Evolutionary conservation across 257 asterid genomes (phyloP).

Genomic region (Fraxinus cuspidata): DNA sequence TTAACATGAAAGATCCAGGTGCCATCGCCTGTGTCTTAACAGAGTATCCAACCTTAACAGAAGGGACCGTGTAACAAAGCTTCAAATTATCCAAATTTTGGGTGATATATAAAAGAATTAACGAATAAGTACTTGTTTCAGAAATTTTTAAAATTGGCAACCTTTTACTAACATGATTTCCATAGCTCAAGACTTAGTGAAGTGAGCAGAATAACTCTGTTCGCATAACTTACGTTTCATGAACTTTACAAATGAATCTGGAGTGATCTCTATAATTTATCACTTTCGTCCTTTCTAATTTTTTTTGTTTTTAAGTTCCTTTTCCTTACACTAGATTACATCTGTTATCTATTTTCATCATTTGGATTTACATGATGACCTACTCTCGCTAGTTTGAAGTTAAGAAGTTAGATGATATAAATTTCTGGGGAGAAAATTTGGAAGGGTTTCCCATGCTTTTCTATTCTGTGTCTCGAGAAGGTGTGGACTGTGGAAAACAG

Average conservation of each 20-base stretch:
- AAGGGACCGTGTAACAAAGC: neutral
- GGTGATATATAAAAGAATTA: neutral
- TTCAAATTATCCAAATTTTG: neutral
- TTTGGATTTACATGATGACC: neutral
- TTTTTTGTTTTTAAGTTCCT: neutral
- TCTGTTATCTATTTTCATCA: neutral
- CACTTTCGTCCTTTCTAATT: neutral
- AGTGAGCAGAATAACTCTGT: neutral
- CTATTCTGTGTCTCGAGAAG: neutral
- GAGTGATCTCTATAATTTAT: neutral
- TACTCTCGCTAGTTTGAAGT: neutral
- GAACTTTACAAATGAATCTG: slow-evolving; percentile 7
- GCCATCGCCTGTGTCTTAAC: neutral
- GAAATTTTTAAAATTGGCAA: neutral
- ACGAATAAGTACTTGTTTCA: neutral
- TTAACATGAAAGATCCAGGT: neutral
- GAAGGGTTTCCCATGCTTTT: neutral
- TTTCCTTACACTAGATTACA: neutral
- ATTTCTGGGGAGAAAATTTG: neutral
- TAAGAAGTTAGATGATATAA: neutral
- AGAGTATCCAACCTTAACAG: neutral
- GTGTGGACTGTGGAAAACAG: neutral
- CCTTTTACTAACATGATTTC: neutral
- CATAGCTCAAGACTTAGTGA: neutral
- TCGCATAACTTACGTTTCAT: neutral